A percentile compares a stretch with the other conserved stretches of the same genome.
These are phyloP conservation scores for Penicillium sp. DNA, from an alignment of 2,329 filamentous ascomycete species.

Conservation along the genomic window DNA sequence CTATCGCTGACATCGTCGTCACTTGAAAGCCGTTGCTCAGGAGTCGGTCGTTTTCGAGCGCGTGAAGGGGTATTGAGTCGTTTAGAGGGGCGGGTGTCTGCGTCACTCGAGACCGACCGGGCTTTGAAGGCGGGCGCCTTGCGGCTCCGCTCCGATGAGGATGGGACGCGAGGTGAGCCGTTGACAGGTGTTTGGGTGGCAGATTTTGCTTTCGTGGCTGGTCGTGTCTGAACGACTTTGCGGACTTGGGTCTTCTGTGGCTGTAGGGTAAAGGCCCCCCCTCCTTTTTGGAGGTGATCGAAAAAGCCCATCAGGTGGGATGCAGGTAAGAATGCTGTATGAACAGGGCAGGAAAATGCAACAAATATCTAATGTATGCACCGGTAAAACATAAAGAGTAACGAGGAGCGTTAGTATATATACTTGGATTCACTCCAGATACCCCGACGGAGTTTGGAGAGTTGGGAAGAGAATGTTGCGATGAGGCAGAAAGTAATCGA, in stretches of 20 bases:
- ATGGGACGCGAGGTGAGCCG: conserved; percentile 19
- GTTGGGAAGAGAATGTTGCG: conserved; percentile 9
- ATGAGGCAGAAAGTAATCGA: conserved; percentile 19
- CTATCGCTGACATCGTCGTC: conserved; percentile 45
- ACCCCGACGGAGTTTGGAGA: background rate
- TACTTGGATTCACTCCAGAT: background rate
- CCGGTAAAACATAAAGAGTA: conserved; percentile 7
- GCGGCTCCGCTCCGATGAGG: conserved; percentile 22
- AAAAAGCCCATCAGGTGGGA: conserved; percentile 43
- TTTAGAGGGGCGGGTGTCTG: conserved; percentile 29
- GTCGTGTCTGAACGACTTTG: conserved; percentile 42
- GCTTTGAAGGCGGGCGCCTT: conserved; percentile 26
- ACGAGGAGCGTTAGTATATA: background rate
- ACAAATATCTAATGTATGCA: conserved; percentile 14
- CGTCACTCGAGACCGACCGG: conserved; percentile 33
- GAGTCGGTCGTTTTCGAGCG: conserved; percentile 39
- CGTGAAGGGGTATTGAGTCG: conserved; percentile 34
- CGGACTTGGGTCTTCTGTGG: conserved; percentile 44
- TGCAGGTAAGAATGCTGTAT: conserved; percentile 9
- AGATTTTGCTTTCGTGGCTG: conserved; percentile 29
- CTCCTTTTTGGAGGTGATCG: conserved; percentile 48
- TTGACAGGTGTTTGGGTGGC: conserved; percentile 25
- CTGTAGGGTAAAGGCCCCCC: conserved; percentile 42
- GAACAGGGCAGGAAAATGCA: conserved; percentile 9
- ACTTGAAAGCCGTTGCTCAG: conserved; percentile 41